Evolutionary conservation across 1,284 basidiomycete species (phyloP).

Genomic region (Gyrodon tennesseensis): DNA sequence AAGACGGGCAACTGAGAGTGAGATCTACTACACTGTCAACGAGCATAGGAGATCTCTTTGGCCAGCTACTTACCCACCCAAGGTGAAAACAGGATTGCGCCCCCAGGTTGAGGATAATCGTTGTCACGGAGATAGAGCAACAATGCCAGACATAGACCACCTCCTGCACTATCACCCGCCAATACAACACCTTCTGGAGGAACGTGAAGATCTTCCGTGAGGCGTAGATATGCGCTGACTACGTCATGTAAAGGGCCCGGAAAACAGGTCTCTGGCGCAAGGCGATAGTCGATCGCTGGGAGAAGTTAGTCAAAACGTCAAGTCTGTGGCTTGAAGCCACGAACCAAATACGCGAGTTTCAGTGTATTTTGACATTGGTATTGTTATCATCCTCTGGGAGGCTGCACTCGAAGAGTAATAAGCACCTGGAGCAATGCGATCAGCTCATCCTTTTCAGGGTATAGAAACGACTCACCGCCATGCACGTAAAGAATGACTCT

Average conservation of each 20-base stretch:
- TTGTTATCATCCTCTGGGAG: constrained; percentile 91
- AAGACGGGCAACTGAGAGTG: constrained; percentile 95
- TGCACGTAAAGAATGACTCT: constrained; percentile 92
- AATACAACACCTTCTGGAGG: constrained; percentile 88
- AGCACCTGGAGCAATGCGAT: constrained; percentile 59
- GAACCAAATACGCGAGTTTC: constrained; percentile 93
- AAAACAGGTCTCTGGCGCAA: constrained; percentile 94
- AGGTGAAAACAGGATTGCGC: constrained; percentile 84
- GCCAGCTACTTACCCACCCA: constrained; percentile 76
- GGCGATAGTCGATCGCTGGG: constrained; percentile 90
- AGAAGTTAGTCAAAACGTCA: constrained; percentile 19
- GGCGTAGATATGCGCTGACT: constrained; percentile 82
- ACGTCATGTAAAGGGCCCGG: constrained; percentile 94
- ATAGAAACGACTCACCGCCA: constrained; percentile 61
- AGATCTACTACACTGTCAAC: constrained; percentile 57
- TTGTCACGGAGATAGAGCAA: constrained; percentile 93
- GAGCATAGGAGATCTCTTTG: constrained; percentile 4
- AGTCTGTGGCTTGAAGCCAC: constrained; percentile 35
- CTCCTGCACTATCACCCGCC: constrained; percentile 93
- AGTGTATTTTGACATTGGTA: constrained; percentile 87
- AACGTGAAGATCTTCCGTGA: constrained; percentile 87
- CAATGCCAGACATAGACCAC: constrained; percentile 81
- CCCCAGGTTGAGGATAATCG: constrained; percentile 75
- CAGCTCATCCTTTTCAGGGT: constrained; percentile 8
- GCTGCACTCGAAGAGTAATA: constrained; percentile 95